phyloP scores from a whole-genome alignment of 1,284 basidiomycete species.

The Sporisorium sorghi region DNA sequence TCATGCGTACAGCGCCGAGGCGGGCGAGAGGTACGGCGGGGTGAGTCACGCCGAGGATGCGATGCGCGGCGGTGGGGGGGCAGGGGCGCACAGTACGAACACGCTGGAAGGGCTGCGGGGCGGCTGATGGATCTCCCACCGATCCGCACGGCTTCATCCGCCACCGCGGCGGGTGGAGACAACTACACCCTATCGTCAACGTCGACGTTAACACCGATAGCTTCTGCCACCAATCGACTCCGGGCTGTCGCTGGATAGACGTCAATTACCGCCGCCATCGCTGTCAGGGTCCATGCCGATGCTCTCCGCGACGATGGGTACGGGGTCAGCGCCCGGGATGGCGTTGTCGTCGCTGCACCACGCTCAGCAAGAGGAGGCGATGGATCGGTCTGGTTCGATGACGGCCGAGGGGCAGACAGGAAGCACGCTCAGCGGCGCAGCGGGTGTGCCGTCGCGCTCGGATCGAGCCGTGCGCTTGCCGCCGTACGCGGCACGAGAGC shows the following conservation, averaged over 20 bases:
- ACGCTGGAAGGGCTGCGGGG: neutral
- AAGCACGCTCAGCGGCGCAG: neutral
- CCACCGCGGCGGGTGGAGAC: neutral
- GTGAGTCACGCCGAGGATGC: constrained; percentile 2
- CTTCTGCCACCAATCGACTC: neutral
- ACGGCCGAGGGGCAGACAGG: neutral
- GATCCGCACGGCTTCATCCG: constrained; percentile 14
- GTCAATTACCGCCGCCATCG: constrained; percentile 1
- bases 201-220: neutral
- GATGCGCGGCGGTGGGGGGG: neutral
- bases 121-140: constrained; percentile 25
- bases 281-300: neutral
- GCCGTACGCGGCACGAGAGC: neutral
- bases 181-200: neutral
- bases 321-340: neutral
- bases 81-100: constrained; percentile 9
- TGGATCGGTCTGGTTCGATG: neutral
- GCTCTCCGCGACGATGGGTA: neutral
- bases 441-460: no score
- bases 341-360: neutral
- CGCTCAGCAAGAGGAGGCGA: neutral
- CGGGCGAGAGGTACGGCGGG: constrained; percentile 4
- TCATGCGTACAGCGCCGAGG: constrained; percentile 9
- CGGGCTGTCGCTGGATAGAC: neutral
- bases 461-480: no score